Evolutionary conservation across 768 basidiomycete species (phyloP), one percentile per base, ranked within the genome.

Genomic region (Kwoniella pini): DNA sequence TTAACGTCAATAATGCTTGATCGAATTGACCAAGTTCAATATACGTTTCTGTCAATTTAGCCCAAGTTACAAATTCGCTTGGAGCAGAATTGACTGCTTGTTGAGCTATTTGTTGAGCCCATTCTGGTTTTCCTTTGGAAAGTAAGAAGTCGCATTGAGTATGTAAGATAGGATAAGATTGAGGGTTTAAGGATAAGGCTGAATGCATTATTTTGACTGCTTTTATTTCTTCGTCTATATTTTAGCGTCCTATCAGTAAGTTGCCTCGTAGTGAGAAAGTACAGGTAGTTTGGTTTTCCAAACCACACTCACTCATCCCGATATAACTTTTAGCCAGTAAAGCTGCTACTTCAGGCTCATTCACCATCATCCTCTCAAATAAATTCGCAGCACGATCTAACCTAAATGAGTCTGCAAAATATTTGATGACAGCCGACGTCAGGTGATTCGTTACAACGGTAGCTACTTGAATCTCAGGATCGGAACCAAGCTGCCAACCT

Each of bases 401-500:
- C 56, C 95, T 83, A 54, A 88, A 93, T 54, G 90, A 87, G 71
- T 93, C 90, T 2, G 93, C 90, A 70, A 99, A 98, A 79, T 98
- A 97, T 75, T 98, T 98, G 82, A 97, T 85, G 67, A 98, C 84
- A 0, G 90, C 95, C 11, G 92, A 88, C 0, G 92, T 94, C 22
- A 99, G 84, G 76, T 98, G 96, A 76, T 99, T 99, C 22, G 93
- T 94, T 4, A 96, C 91, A 27, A 92, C 83, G 2, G 93, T 95
- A 1, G 96, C 96, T 13, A 99, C 95, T 75, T 99, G 96, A 22
- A 98, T 95, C 79, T 99, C 96, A 0, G 96, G 96, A 65, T 98
- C 96, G 0, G 93, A 96, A 2, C 95, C 96, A 7, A 98, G 89
- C 74, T 96, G 94, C 96, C 96, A 98, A 31, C 95, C 93, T 94